phyloP scores from a whole-genome alignment of 768 basidiomycete species.

The Atractiella rhizophila region DNA sequence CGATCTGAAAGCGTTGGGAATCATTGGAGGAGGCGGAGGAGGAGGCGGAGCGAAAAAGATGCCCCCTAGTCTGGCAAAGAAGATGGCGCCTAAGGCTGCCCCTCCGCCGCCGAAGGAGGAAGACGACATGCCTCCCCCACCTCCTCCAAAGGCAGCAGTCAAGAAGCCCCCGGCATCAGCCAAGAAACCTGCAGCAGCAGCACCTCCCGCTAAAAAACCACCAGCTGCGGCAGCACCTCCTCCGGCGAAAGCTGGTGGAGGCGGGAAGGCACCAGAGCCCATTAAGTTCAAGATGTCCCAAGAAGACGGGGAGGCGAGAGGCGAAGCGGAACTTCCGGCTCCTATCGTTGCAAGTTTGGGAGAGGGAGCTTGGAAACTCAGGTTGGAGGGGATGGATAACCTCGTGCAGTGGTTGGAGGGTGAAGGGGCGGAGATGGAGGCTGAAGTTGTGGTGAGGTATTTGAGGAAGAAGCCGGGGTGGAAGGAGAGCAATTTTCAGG shows the following conservation, averaged over 20 bases:
- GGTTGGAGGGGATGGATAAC: constrained; percentile 65
- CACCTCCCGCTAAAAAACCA: constrained; percentile 14
- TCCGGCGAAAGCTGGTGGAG: background rate
- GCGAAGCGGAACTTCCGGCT: constrained; percentile 37
- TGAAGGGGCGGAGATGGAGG: constrained; percentile 35
- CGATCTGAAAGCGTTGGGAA: background rate
- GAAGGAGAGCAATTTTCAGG: constrained; percentile 99
- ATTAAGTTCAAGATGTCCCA: constrained; percentile 77
- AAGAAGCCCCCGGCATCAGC: constrained; percentile 1
- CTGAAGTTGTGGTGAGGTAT: constrained; percentile 65
- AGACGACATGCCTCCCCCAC: too few relatives aligned
- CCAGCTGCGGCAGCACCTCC: constrained; percentile 7
- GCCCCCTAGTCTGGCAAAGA: constrained; percentile 15
- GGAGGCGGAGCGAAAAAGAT: constrained; percentile 21
- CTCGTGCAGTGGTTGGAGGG: constrained; percentile 56
- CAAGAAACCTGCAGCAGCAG: background rate
- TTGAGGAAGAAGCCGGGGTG: constrained; percentile 71
- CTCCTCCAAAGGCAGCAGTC: constrained; percentile 7
- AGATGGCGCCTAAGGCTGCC: constrained; percentile 6
- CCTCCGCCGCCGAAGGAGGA: too few relatives aligned
- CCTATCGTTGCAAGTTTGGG: constrained; percentile 43
- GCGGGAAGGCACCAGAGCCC: constrained; percentile 28
- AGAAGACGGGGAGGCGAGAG: constrained; percentile 70
- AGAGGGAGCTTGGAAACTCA: constrained; percentile 81
- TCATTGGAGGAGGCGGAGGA: constrained; percentile 1